These are phyloP conservation scores for Phaffia tasmanica DNA, from an alignment of 768 basidiomycete species.

Conservation along the genomic window DNA sequence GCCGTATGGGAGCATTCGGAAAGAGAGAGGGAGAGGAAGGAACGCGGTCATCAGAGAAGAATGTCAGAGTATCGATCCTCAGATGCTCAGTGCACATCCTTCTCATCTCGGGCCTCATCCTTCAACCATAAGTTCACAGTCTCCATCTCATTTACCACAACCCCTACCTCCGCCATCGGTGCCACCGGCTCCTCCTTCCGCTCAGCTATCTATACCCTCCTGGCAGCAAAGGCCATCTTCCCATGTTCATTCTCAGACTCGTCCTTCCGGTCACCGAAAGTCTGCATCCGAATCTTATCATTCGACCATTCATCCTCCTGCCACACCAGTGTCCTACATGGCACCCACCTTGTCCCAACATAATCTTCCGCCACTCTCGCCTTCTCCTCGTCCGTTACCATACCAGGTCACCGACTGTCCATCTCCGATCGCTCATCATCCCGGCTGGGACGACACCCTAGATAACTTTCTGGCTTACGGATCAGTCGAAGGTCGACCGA, in stretches of 20 bases:
- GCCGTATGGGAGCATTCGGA: conserved; percentile 12
- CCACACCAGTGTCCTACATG: too few relatives aligned
- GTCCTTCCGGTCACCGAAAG: too few relatives aligned
- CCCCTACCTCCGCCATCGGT: conserved; percentile 1
- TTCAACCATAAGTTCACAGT: not conserved
- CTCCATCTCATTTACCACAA: not conserved
- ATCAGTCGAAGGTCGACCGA: not conserved
- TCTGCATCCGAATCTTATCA: too few relatives aligned
- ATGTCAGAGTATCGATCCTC: not conserved
- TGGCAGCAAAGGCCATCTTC: not conserved
- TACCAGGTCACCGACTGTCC: too few relatives aligned
- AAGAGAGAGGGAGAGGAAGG: conserved; percentile 13
- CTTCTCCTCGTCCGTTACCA: too few relatives aligned
- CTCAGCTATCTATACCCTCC: not conserved
- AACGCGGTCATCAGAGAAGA: conserved; percentile 7
- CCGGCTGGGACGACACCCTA: too few relatives aligned
- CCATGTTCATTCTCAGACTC: too few relatives aligned
- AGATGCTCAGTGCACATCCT: not conserved
- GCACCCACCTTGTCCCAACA: too few relatives aligned
- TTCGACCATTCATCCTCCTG: too few relatives aligned
- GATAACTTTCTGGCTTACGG: too few relatives aligned
- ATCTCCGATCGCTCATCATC: too few relatives aligned
- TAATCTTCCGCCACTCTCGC: too few relatives aligned
- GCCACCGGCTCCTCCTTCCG: not conserved
- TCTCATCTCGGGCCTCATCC: not conserved